Evolutionary conservation across 306 rosid species (phyloP), one percentile per base, ranked within the genome.

Genomic region (Myrica gale): DNA sequence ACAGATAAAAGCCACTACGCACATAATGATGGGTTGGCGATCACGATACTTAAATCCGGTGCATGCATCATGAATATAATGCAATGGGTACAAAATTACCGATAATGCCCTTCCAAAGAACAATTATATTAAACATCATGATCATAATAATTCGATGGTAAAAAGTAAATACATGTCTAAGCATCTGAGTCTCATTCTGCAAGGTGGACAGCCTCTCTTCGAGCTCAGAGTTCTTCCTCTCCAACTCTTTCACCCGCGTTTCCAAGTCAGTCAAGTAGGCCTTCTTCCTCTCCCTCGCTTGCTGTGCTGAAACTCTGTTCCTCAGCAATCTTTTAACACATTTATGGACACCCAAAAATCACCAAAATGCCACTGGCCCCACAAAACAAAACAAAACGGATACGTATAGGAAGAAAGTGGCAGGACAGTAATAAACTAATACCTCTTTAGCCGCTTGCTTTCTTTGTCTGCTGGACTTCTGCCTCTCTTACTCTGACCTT

Each of bases 161-260:
- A 72, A 2, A 77, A 2, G 42, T 16, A 65, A 89, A 70, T 92
- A 95, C 99, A 15, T 92, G 96, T 90, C 99, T 89, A 41, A 95
- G 97, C 99, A 95, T 95, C 84, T 95, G 99, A 81, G 90, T 95
- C 89, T 95, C 99, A 68, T 95, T 95, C 86, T 89, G 97, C 85
- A 92, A 82, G 74, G 97, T 95, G 67, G 96, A 92, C 44, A 92
- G 82, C 74, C 78, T 95, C 84, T 92, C 99, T 74, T 90, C 90
- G 47, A 90, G 87, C 86, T 92, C 98, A 11, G 96, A 84, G 68
- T 95, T 95, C 84, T 90, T 91, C 78, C 79, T 83, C 89, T 92
- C 97, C 78, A 90, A 87, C 62, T 92, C 93, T 62, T 84, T 85
- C 26, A 93, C 97, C 72, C 81, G 83, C 8, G 80, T 78, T 88